Evolutionary conservation across 2,329 filamentous ascomycete genomes (phyloP), one percentile per base, ranked within the genome.

Genomic region (Colletotrichum lentis): DNA sequence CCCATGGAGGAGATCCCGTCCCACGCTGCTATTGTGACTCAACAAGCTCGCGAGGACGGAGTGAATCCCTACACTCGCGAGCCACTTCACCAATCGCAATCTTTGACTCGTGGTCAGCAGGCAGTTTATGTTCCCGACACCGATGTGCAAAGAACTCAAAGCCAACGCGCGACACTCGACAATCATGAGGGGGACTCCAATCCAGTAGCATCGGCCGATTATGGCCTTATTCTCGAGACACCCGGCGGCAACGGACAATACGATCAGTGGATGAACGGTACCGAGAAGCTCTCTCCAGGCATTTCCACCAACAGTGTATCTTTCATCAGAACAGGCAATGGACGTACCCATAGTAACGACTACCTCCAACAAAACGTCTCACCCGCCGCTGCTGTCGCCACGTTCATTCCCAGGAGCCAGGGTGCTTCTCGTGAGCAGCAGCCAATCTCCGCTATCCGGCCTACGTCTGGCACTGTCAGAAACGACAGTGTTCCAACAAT

Each of bases 41-140:
- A 83, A 65, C 80, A 85, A 68, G 86, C 84, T 3, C 78, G 80
- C 66, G 77, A 85, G 70, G 86, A 88, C 68, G 85, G 86, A 7
- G 79, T 88, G 46, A 88, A 88, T 72, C 86, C 85, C 2, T 88
- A 88, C 71, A 87, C 82, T 39, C 83, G 79, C 70, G 80, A 85
- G 71, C 80, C 82, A 0, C 70, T 81, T 14, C 71, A 71, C n/a
- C 31, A 53, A 8, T 67, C 66, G 12, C 69, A 60, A n/a, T 68
- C 54, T 6, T 39, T 54, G 5, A 57, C 35, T 12, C 24, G 24
- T 16, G 37, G 43, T n/a, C 49, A 64, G 10, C 67, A 67, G 8
- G 47, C 49, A 47, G 54, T 46, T 5, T 50, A 52, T 16, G 35
- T 69, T 11, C 47, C 55, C 12, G 46, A 39, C n/a, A 54, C 39